Base-by-base conservation (phyloP, 306 rosid genomes). In the Parietaria judaica region DNA sequence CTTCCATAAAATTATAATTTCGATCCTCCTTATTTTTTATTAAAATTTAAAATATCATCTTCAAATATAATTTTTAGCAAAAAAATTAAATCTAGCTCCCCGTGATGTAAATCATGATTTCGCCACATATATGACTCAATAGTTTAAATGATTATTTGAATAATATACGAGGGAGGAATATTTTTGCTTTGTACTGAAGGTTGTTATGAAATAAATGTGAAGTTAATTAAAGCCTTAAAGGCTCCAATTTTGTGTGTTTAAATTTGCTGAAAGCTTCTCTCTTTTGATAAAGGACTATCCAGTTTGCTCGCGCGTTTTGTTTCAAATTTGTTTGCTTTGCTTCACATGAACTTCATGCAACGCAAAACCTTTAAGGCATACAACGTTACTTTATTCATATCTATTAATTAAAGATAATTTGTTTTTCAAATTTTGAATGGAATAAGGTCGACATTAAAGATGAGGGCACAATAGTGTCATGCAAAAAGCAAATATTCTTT, bases 111-210 rank as follows among this genome's bases (percentile, higher is more conserved):
- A 23, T 23, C 31, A 23, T 23, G 31, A 23, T 23, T 23, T 2
- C 31, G 1, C 31, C 31, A 23, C 31, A 46, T 43, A 50, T 58
- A 41, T 41, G 58, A 1, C n/a, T 8, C 34, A 16, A 65, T 72
- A 63, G 68, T 73, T 66, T 66, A 80, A 66, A 79, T 50, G 55
- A 56, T 45, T 31, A 49, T 75, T 86, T 79, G 73, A 79, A 86
- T 63, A 50, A 11, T 37, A 36, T 34, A 69, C 76, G 77, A 73
- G 90, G 78, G 81, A 72, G 82, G 77, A 34, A 69, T 7, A 43
- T 41, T 1, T n/a, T 14, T 41, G 13, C 38, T 60, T 65, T 8
- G 8, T 9, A n/a, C 5, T 17, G 51, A 68, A 68, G 74, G 47
- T 55, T 34, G 41, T 62, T 15, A 43, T 31, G 14, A 12, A 44